These are phyloP conservation scores for Cephaloascus fragrans DNA, from an alignment of 805 yeast species.

Conservation along the genomic window DNA sequence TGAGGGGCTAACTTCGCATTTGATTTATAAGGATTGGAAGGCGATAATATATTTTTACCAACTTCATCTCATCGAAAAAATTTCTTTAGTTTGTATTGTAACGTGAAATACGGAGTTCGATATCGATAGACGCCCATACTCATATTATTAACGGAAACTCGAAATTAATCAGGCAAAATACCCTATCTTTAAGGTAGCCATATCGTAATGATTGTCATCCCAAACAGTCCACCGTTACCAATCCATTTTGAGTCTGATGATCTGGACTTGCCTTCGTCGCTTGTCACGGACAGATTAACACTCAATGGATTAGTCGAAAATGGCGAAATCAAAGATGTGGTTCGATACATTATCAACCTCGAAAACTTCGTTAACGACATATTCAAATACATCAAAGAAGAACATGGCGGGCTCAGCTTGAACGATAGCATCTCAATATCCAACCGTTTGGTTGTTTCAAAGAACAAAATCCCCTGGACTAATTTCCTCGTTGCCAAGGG, in stretches of 20 bases:
- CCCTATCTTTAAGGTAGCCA: too few relatives aligned
- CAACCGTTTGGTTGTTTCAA: not conserved
- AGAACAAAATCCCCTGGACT: not conserved
- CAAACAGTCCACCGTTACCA: not conserved
- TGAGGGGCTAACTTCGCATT: too few relatives aligned
- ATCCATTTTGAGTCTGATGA: not conserved
- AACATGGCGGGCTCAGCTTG: not conserved
- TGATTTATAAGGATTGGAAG: too few relatives aligned
- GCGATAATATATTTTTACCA: too few relatives aligned
- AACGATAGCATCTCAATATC: not conserved
- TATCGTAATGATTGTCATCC: not conserved
- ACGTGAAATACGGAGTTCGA: too few relatives aligned
- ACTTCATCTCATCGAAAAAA: too few relatives aligned
- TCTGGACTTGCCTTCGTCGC: not conserved
- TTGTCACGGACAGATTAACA: not conserved
- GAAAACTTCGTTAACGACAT: not conserved
- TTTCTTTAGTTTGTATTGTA: too few relatives aligned
- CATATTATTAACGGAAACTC: too few relatives aligned
- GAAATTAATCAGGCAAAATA: too few relatives aligned
- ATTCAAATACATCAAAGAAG: not conserved
- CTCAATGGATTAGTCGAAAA: not conserved
- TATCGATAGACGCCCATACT: too few relatives aligned
- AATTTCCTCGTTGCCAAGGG: not conserved
- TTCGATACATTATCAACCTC: not conserved
- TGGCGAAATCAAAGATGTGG: not conserved